These are phyloP conservation scores for Pneumocystis carinii DNA, from an alignment of 1,139 yeast species.

Conservation along the genomic window DNA sequence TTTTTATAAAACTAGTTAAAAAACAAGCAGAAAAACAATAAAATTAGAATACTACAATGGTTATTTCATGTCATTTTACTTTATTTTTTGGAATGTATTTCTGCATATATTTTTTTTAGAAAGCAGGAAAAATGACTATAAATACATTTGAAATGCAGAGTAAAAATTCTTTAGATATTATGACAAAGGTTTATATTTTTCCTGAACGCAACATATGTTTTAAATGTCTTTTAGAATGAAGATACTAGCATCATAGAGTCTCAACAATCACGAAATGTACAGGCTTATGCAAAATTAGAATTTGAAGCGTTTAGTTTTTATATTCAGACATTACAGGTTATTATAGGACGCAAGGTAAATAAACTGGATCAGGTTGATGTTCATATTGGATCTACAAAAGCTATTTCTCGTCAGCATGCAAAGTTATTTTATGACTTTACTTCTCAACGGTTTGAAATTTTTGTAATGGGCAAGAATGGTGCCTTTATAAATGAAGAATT, in stretches of 20 bases:
- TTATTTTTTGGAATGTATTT: background rate
- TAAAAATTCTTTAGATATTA: background rate
- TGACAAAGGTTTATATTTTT: background rate
- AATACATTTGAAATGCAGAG: background rate
- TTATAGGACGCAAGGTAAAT: conserved; percentile 76
- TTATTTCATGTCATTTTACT: background rate
- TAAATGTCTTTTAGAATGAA: background rate
- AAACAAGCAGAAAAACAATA: background rate
- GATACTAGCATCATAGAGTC: background rate
- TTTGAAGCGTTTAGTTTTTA: conserved; percentile 86
- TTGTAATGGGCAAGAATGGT: conserved; percentile 86
- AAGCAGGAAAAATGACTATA: background rate
- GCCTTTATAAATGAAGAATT: conserved; percentile 86
- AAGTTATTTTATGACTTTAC: conserved; percentile 91
- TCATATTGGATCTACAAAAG: conserved; percentile 78
- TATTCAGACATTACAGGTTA: conserved; percentile 87
- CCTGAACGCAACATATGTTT: background rate
- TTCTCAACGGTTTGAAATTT: conserved; percentile 76
- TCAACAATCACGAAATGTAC: background rate
- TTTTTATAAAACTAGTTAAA: background rate
- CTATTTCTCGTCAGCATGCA: conserved; percentile 85
- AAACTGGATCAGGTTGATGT: conserved; percentile 49
- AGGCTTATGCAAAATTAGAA: conserved; percentile 87
- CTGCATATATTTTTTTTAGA: background rate
- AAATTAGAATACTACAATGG: background rate